Percentiles rank a stretch among this genome's conserved stretches.
Evolutionary conservation across 768 basidiomycete genomes (phyloP).

Genomic region (Neoboletus brunneissimus): DNA sequence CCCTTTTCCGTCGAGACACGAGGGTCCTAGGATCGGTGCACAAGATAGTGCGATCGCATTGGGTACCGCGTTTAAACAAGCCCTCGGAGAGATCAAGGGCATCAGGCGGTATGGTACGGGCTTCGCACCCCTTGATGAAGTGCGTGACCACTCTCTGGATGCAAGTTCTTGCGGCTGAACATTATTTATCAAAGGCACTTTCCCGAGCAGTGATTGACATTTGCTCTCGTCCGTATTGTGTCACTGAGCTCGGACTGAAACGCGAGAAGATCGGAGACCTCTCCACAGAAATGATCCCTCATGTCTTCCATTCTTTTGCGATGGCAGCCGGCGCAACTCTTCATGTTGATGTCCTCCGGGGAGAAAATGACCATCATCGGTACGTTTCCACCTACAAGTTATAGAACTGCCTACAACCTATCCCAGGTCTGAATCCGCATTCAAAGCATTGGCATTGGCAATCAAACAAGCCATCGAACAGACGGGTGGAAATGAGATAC

Average conservation of each 20-base stretch:
- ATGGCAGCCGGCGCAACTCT: constrained; percentile 92
- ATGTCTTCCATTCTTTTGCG: constrained; percentile 97
- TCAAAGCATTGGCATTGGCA: constrained; percentile 95
- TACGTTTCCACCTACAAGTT: constrained; percentile 34
- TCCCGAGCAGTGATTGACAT: constrained; percentile 97
- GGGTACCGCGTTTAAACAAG: constrained; percentile 89
- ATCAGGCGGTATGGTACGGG: constrained; percentile 95
- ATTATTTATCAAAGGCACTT: constrained; percentile 62
- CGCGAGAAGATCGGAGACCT: constrained; percentile 93
- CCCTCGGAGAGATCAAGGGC: constrained; percentile 90
- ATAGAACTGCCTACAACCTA: not conserved
- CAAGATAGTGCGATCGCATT: constrained; percentile 89
- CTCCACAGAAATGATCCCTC: constrained; percentile 97
- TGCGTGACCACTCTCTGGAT: constrained; percentile 30
- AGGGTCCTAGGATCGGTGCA: constrained; percentile 31
- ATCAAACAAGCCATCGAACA: constrained; percentile 91
- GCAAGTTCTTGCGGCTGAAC: not conserved
- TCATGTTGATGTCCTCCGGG: constrained; percentile 91
- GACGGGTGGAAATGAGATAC: constrained; percentile 88
- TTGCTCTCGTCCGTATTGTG: constrained; percentile 94
- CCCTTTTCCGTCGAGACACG: constrained; percentile 13
- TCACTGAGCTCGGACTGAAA: constrained; percentile 83
- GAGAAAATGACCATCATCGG: constrained; percentile 98
- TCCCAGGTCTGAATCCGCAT: constrained; percentile 88
- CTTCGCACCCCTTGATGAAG: constrained; percentile 96